Evolutionary conservation across 1,284 basidiomycete species (phyloP).

Genomic region (Melampsora americana): DNA sequence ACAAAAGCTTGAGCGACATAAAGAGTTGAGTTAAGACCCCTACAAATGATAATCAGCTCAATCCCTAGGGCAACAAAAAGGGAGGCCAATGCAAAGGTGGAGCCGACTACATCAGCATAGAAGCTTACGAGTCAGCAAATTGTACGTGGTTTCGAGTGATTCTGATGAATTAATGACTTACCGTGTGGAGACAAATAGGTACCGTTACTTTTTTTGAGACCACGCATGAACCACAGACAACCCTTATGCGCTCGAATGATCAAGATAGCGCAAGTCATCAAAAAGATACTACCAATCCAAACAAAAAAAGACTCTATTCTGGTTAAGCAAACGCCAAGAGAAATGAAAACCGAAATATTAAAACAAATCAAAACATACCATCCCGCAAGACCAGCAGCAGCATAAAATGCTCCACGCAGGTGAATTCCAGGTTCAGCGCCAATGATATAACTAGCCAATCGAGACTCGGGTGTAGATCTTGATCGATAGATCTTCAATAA

Average conservation of each 20-base stretch:
- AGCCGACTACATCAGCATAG: slow-evolving; percentile 20
- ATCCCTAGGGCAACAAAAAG: slow-evolving; percentile 23
- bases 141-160: background rate
- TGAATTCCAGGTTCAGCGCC: background rate
- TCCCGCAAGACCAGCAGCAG: slow-evolving; percentile 6
- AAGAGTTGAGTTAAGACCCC: background rate
- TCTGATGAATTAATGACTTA: background rate
- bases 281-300: background rate
- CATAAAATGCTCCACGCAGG: slow-evolving; percentile 8
- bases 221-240: slow-evolving; percentile 26
- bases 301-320: background rate
- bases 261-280: slow-evolving; percentile 13
- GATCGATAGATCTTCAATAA: slow-evolving; percentile 7
- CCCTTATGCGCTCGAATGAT: slow-evolving; percentile 5
- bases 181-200: slow-evolving; percentile 39
- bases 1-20: background rate
- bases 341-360: background rate
- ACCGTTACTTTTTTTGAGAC: slow-evolving; percentile 14
- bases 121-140: background rate
- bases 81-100: slow-evolving; percentile 34
- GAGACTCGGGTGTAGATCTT: background rate
- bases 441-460: slow-evolving; percentile 23
- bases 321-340: background rate
- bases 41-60: slow-evolving; percentile 24
- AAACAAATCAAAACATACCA: background rate